Evolutionary conservation across 176 grass and related monocot genomes (phyloP), one percentile per base, ranked within the genome.

Genomic region (Coix lacrymajobi): DNA sequence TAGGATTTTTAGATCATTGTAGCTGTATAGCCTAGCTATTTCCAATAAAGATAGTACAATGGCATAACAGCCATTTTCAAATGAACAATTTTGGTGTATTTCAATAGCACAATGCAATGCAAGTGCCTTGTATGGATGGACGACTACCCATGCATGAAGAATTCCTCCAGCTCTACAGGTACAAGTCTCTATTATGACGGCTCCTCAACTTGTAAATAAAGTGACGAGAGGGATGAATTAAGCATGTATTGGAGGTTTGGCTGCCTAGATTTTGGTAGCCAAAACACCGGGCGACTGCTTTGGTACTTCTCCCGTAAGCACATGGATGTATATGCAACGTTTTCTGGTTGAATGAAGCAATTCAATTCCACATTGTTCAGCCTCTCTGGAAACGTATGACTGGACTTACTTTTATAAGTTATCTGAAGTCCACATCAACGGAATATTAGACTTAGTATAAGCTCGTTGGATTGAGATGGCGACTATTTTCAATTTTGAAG

Each of bases 391-490:
- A 89, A 69, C 40, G 24, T 29, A 40, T 70, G 83, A 85, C 54
- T 71, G 16, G 66, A 66, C 26, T 51, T 6, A 6, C 51, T 61
- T 4, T 16, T 16, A 4, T 28, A 36, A 80, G 34, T 72, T 63
- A 75, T 81, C 11, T n/a, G 20, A 33, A 70, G 36, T 85, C 71
- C 36, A 57, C 83, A 65, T 89, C 82, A 77, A n/a, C 10, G 28
- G 72, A 57, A 54, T 72, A 57, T 82, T 77, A 46, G 83, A 85
- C 71, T 49, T 30, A 60, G 62, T 51, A 70, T 77, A 81, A 76
- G 64, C 33, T 76, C 4, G 25, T 65, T 34, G n/a, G 72, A 66
- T 62, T 61, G 56, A 81, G 77, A 64, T 64, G 63, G 41, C 26
- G 44, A 77, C 66, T 74, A 65, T 82, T 66, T 86, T 75, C 44